Conservation (phyloP, 1,139 yeast genomes). For the Geotrichum bryndzae region DNA sequence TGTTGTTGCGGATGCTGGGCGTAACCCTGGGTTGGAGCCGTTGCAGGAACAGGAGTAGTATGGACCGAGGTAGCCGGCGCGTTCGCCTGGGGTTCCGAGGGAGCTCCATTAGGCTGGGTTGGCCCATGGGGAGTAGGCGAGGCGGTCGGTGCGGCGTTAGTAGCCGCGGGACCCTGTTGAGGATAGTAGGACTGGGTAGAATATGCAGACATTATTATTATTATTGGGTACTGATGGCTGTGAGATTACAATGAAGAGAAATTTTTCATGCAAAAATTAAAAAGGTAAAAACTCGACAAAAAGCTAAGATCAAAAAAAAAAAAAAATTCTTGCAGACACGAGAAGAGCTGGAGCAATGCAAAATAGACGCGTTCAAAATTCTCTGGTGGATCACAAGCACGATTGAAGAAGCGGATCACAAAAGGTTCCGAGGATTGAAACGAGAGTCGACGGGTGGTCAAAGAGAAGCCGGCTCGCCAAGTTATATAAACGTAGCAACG, state of each 20-base stretch:
- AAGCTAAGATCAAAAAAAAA: no score
- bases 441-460: background rate
- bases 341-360: background rate
- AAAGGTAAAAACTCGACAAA: background rate
- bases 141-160: conserved; percentile 12
- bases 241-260: background rate
- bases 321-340: background rate
- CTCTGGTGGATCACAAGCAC: background rate
- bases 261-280: background rate
- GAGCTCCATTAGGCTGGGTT: conserved; percentile 1
- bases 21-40: conserved; percentile 17
- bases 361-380: background rate
- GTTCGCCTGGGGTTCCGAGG: conserved; percentile 15
- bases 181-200: conserved; percentile 17
- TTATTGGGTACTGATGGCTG: background rate
- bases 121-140: conserved; percentile 1
- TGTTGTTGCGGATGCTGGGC: conserved; percentile 16
- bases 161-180: conserved; percentile 13
- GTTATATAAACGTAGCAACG: no score
- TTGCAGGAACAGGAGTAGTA: conserved; percentile 9
- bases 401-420: background rate
- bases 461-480: background rate
- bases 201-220: conserved; percentile 16
- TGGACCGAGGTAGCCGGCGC: conserved; percentile 6
- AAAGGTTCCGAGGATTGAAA: background rate